These are phyloP conservation scores for Salvia rosmarinus DNA, from an alignment of 257 asterid species.

Conservation along the genomic window DNA sequence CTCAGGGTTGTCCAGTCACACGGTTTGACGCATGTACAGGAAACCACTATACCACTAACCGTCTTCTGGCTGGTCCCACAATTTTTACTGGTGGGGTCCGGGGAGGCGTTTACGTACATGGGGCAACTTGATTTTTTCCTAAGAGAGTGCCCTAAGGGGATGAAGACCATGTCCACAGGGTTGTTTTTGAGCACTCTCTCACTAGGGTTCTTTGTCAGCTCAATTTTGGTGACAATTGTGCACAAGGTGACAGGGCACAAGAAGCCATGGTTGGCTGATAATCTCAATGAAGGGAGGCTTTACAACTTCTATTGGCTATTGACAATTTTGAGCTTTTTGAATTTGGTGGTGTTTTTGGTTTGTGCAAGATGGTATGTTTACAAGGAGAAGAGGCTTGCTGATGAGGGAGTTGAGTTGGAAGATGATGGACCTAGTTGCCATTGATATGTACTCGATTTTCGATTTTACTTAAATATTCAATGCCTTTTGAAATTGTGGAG, in stretches of 20 bases:
- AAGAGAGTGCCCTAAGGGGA: constrained; percentile 82
- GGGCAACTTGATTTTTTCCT: constrained; percentile 91
- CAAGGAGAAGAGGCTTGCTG: constrained; percentile 81
- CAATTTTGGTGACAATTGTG: constrained; percentile 64
- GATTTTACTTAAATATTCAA: neutral
- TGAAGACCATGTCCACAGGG: constrained; percentile 92
- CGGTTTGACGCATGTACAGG: constrained; percentile 34
- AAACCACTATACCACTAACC: constrained; percentile 44
- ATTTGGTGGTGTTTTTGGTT: constrained; percentile 50
- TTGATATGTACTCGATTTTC: constrained; percentile 13
- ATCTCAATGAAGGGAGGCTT: constrained; percentile 71
- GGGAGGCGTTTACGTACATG: constrained; percentile 83
- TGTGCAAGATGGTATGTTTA: constrained; percentile 70
- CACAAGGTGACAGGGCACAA: constrained; percentile 54
- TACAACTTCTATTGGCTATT: constrained; percentile 78
- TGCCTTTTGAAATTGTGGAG: neutral
- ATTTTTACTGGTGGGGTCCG: constrained; percentile 71
- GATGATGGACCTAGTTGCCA: constrained; percentile 52
- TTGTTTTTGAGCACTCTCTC: constrained; percentile 79
- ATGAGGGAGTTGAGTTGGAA: constrained; percentile 65
- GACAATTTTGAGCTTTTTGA: constrained; percentile 56
- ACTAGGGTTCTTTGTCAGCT: constrained; percentile 69
- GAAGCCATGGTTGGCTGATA: constrained; percentile 78
- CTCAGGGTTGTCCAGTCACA: constrained; percentile 43
- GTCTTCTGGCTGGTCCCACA: constrained; percentile 81